Base-by-base conservation (phyloP, 1,139 yeast genomes). In the Hanseniaspora uvarum region DNA sequence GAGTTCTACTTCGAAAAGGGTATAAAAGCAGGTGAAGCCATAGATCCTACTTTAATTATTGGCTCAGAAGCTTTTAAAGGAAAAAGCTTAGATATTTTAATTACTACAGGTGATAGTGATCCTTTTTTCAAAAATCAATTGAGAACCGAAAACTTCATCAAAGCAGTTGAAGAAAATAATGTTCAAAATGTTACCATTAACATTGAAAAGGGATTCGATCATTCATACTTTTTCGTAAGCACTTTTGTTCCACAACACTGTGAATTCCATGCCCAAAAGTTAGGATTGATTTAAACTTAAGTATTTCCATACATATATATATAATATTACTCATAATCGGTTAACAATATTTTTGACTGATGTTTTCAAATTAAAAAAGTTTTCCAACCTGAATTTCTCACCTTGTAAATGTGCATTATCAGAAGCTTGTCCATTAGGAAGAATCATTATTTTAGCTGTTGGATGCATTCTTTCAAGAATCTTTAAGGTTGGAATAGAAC, bases 371-470 rank as follows among this genome's bases (percentile, higher is more conserved):
- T 84, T 86, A 61, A 81, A 79, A 62, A 92, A 74, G 64, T 92
- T 92, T 43, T 81, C 70, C 30, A 92, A 79, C 56, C 97, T 72
- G 52, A 92, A 69, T 58, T 94, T 78, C 67, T 92, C 98, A 64
- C 92, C 84, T 62, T 82, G 81, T 63, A 92, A 75, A 71, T 92
- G 98, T 1, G 97, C 97, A 64, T 87, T 87, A 66, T 92, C 98
- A 49, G 94, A 81, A 0, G 94, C 79, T 69, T 92, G 98, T 0
- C 98, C 98, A 65, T 96, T 87, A 1, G 98, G 98, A 41, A 92
- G 78, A 67, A 92, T 97, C 0, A 92, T 95, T 1, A 96, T 97
- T 21, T 87, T 86, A 1, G 97, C 96, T 53, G 75, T 68, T 60
- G 92, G 85, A 19, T 78, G 74, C 26, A 50, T 21, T 65, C 84